Base-by-base conservation (phyloP, 2,329 filamentous ascomycete genomes). In the Tolypocladium tundrense region DNA sequence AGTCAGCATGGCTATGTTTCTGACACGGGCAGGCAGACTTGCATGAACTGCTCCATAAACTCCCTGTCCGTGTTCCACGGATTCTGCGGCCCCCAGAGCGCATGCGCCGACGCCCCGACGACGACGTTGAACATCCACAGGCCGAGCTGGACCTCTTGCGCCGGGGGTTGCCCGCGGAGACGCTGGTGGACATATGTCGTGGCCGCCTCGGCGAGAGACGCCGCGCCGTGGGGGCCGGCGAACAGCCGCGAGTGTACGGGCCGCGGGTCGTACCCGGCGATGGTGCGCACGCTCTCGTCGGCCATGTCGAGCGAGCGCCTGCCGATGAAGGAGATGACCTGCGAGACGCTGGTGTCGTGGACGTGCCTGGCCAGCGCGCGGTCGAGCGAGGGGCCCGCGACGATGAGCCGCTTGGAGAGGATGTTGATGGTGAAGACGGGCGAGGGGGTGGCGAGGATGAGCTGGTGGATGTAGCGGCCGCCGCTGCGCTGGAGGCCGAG, bases 31-130 rank as follows among this genome's bases (percentile, higher is more conserved):
- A 21, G 13, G 39, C 14, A 4, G 4, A 58, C 65, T 65, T 59
- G 65, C 68, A 70, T 68, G 57, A 70, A 70, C 31, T 69, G 66
- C 14, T 65, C 60, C 1, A 66, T 60, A 51, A 70, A 70, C 53
- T 70, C 66, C 6, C 58, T 57, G 24, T 70, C 68, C 59, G 66
- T 64, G 3, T 66, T 62, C 68, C 68, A 70, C 3, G 68, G 68
- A 54, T 70, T 70, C 40, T 63, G 55, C 3, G 62, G 60, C 5
- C 68, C 68, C 68, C 68, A 70, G 24, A 69, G 66, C 24, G 68
- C 66, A 40, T 61, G 68, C 0, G 68, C 68, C 9, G 69, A 65
- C n/a, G 67, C 66, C n/a, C 68, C 64, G 9, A 67, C 65, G 5
- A 67, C 64, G 43, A 68, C 27, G 14, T 65, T 62, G 57, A 70